A percentile compares a stretch with the other conserved stretches of the same genome.
Conservation (phyloP, 2,329 filamentous ascomycete species). For the Aspergillus sojae region DNA sequence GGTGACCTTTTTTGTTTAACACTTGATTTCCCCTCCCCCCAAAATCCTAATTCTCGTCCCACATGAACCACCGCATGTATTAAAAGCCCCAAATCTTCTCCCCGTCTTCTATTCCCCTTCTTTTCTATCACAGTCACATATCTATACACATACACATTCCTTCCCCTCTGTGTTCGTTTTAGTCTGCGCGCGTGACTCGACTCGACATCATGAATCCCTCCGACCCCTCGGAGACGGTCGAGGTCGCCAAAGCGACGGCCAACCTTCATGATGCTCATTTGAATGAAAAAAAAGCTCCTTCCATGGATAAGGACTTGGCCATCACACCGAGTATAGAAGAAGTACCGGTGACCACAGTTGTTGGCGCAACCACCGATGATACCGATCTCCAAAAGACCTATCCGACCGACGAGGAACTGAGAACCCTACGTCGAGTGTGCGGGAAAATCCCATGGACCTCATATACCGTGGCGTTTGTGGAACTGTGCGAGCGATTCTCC, state of each 20-base stretch:
- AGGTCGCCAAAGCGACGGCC: slow-evolving; percentile 27
- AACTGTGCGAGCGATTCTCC: slow-evolving; percentile 75
- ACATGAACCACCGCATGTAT: neutral
- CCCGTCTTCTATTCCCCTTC: neutral
- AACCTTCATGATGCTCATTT: slow-evolving; percentile 20
- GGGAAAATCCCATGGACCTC: slow-evolving; percentile 62
- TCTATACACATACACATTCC: neutral
- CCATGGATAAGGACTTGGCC: slow-evolving; percentile 7
- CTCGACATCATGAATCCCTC: slow-evolving; percentile 29
- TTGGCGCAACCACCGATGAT: neutral
- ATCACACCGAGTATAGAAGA: slow-evolving; percentile 15
- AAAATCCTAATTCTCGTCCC: neutral
- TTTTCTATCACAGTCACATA: neutral
- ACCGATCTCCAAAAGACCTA: neutral
- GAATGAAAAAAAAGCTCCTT: slow-evolving; percentile 17
- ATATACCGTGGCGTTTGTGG: slow-evolving; percentile 72
- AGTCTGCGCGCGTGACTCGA: neutral
- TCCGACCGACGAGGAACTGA: slow-evolving; percentile 39
- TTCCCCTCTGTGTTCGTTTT: neutral
- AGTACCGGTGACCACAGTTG: slow-evolving; percentile 4
- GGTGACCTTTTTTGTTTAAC: neutral
- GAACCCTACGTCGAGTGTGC: slow-evolving; percentile 37
- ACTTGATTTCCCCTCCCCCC: neutral
- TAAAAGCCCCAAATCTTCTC: neutral
- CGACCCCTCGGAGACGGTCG: slow-evolving; percentile 28